Percentiles rank a stretch among this genome's conserved stretches.
These are phyloP conservation scores for Penicillium sp. DNA, from an alignment of 2,329 filamentous ascomycete genomes.

Conservation along the genomic window DNA sequence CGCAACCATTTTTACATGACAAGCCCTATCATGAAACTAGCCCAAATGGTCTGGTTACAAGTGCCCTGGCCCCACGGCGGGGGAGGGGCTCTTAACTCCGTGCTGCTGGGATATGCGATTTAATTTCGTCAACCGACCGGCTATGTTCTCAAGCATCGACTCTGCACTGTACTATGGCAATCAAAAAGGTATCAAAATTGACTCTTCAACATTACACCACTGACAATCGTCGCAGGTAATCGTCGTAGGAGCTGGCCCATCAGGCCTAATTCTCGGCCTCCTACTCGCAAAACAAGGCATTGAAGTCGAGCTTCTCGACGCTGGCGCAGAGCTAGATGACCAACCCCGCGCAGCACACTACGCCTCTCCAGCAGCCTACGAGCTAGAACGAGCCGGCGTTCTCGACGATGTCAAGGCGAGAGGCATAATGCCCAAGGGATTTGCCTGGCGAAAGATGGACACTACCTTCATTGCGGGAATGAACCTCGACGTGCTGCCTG, in stretches of 20 bases:
- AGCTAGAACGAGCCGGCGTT: constrained; percentile 59
- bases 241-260: constrained; percentile 35
- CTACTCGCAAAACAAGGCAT: constrained; percentile 34
- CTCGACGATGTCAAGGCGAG: constrained; percentile 50
- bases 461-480: constrained; percentile 35
- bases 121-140: background rate
- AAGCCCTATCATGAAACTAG: background rate
- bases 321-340: constrained; percentile 53
- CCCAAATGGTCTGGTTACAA: background rate
- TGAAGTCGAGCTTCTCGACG: constrained; percentile 50
- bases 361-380: constrained; percentile 57
- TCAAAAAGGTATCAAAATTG: constrained; percentile 13
- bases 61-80: constrained; percentile 9
- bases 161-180: constrained; percentile 7
- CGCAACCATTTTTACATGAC: background rate
- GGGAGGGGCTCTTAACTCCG: background rate
- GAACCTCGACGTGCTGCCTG: constrained; percentile 22
- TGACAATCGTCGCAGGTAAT: constrained; percentile 18
- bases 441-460: constrained; percentile 48
- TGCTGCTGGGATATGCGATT: background rate
- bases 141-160: background rate
- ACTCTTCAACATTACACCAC: background rate
- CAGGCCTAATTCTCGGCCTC: constrained; percentile 31
- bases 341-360: constrained; percentile 64
- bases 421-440: constrained; percentile 43